phyloP scores from a whole-genome alignment of 2,329 filamentous ascomycete species.

The Stachybotrys elegans region DNA sequence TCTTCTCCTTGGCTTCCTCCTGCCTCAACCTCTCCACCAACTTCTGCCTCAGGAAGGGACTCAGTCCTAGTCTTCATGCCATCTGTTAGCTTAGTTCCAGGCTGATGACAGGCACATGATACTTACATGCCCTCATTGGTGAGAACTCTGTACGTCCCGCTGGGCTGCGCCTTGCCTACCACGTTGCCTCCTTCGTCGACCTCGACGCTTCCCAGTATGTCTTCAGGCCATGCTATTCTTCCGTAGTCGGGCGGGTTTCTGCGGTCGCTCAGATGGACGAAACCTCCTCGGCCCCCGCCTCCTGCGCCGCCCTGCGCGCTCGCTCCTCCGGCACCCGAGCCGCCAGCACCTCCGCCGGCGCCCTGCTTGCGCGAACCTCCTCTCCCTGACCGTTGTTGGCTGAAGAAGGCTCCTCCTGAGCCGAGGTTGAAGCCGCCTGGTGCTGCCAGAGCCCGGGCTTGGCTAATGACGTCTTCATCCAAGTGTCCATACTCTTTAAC shows the following conservation, averaged over 20 bases:
- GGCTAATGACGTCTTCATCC: slow-evolving; percentile 50
- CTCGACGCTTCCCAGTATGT: slow-evolving; percentile 64
- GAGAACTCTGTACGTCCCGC: slow-evolving; percentile 58
- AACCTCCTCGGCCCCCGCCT: slow-evolving; percentile 54
- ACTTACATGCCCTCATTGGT: slow-evolving; percentile 66
- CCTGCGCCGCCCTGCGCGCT: slow-evolving; percentile 58
- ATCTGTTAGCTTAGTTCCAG: slow-evolving; percentile 14
- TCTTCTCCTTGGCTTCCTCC: slow-evolving; percentile 38
- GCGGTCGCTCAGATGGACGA: slow-evolving; percentile 60
- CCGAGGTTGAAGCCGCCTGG: slow-evolving; percentile 50
- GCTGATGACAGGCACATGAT: background rate
- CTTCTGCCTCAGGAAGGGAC: slow-evolving; percentile 46
- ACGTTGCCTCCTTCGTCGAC: slow-evolving; percentile 54
- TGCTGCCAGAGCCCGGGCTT: slow-evolving; percentile 56
- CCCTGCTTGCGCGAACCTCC: slow-evolving; percentile 26
- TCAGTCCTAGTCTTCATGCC: slow-evolving; percentile 21
- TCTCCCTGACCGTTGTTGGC: slow-evolving; percentile 31
- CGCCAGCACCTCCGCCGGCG: slow-evolving; percentile 35
- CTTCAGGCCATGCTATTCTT: slow-evolving; percentile 63
- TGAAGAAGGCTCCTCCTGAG: slow-evolving; percentile 46
- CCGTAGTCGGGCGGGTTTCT: slow-evolving; percentile 63
- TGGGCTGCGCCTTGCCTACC: slow-evolving; percentile 52
- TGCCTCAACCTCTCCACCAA: slow-evolving; percentile 46
- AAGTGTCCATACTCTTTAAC: slow-evolving; percentile 48
- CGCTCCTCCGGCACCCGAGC: slow-evolving; percentile 47